Percentiles rank a stretch among this genome's conserved stretches.
Evolutionary conservation across 2,329 filamentous ascomycete genomes (phyloP).

Genomic region (Fusarium ambrosium): DNA sequence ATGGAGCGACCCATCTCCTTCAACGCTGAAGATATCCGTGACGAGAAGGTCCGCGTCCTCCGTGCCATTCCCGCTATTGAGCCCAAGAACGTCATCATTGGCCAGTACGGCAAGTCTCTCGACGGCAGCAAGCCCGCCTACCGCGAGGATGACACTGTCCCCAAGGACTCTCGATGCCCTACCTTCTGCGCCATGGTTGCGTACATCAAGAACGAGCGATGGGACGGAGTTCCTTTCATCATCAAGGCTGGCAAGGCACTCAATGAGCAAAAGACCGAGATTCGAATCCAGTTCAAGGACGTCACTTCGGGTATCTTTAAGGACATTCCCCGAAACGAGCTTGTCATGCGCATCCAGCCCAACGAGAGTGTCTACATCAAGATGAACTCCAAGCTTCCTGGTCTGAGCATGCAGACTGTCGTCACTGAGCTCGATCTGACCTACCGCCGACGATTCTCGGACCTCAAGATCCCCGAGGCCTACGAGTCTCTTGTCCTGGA

Average conservation of each 20-base stretch:
- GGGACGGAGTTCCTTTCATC: conserved; percentile 99
- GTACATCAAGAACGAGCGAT: conserved; percentile 99
- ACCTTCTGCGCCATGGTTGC: conserved; percentile 98
- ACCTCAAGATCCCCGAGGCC: conserved; percentile 98
- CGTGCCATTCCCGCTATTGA: conserved; percentile 94
- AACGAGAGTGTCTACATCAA: conserved; percentile 99
- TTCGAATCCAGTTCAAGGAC: conserved; percentile 99
- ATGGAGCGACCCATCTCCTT: conserved; percentile 99
- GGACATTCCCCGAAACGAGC: conserved; percentile 98
- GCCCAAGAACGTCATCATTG: conserved; percentile 99
- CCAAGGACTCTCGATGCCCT: conserved; percentile 95
- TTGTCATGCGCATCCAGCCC: conserved; percentile 98
- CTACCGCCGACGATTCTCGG: conserved; percentile 97
- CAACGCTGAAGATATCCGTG: conserved; percentile 96
- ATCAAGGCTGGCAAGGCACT: conserved; percentile 98
- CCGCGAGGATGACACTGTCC: conserved; percentile 98
- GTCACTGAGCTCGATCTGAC: conserved; percentile 98
- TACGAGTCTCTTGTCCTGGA: conserved; percentile 98
- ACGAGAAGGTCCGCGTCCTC: conserved; percentile 97
- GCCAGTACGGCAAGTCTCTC: conserved; percentile 96
- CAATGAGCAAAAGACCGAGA: conserved; percentile 99
- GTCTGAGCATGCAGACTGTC: conserved; percentile 99
- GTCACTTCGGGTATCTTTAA: conserved; percentile 99
- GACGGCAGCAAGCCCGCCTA: conserved; percentile 97
- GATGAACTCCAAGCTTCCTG: conserved; percentile 99